Evolutionary conservation across 2,329 filamentous ascomycete species (phyloP), one percentile per base, ranked within the genome.

Genomic region (Talaromyces albobiverticillius): DNA sequence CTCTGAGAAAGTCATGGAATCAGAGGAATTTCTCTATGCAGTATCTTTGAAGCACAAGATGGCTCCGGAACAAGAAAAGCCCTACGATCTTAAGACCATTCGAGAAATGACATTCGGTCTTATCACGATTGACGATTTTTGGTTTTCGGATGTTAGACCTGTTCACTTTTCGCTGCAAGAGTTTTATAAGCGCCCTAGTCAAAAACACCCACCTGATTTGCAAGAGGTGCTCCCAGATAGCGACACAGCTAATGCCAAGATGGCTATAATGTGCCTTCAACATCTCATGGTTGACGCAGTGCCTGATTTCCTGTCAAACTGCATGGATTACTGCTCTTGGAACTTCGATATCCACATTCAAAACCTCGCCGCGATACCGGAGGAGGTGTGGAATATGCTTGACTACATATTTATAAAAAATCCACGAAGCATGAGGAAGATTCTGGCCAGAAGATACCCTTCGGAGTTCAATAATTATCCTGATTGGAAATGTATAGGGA

Each of bases 161-260:
- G 31, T 57, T 11, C 56, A 57, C 13, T 56, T 52, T 36, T 52
- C 56, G 3, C 22, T 57, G n/a, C 36, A 57, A n/a, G 49, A 55
- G 20, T 55, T 55, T 40, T 14, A 38, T 2, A 34, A n/a, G 2
- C 41, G 54, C 14, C 43, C 47, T 13, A 42, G 34, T 3, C n/a
- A 31, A 22, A n/a, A 43, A 4, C 25, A 48, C 18, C 55, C 56
- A 7, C 4, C 26, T 34, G 56, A 57, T 3, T 32, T 54, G 7
- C 29, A 20, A 16, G 48, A 29, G 5, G 52, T 52, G 23, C 16
- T 57, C 22, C 38, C 45, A 3, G 29, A 54, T 8, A 32, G 4
- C 18, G 43, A 56, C 20, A 34, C 29, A 13, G 56, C 48, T 11
- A 40, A 57, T 49, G 47, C 45, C 3, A 46, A 48, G n/a, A 22